Conservation (phyloP, 805 yeast genomes). For the Teunomyces funiuensis region DNA sequence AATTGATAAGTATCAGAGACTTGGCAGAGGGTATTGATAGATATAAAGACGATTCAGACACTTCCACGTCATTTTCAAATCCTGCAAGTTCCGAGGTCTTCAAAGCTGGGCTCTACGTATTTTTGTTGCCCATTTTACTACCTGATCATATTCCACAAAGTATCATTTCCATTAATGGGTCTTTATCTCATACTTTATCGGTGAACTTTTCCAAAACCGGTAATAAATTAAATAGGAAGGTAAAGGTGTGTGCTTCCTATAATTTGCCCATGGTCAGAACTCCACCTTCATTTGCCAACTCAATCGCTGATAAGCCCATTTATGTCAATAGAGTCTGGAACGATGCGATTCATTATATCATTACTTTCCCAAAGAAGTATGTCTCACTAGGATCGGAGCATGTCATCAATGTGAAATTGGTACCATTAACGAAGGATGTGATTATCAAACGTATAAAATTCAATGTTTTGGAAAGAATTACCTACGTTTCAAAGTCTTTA, state of each 20-base stretch:
- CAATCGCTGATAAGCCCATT: slow-evolving; percentile 67
- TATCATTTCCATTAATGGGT: slow-evolving; percentile 50
- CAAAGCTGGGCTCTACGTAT: slow-evolving; percentile 70
- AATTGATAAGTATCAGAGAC: slow-evolving; percentile 13
- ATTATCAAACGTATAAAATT: slow-evolving; percentile 62
- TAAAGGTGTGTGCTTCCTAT: slow-evolving; percentile 30
- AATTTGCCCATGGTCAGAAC: slow-evolving; percentile 51
- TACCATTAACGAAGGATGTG: slow-evolving; percentile 64
- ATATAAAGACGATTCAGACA: background rate
- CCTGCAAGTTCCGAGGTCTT: slow-evolving; percentile 16
- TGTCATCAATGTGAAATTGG: slow-evolving; percentile 62
- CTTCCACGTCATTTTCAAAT: background rate
- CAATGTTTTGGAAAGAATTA: slow-evolving; percentile 64
- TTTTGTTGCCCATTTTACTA: slow-evolving; percentile 60
- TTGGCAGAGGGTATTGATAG: slow-evolving; percentile 10
- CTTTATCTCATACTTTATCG: slow-evolving; percentile 42
- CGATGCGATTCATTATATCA: slow-evolving; percentile 65
- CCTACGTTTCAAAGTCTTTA: slow-evolving; percentile 58
- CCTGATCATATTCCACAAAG: slow-evolving; percentile 67
- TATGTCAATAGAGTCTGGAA: slow-evolving; percentile 77
- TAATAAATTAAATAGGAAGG: slow-evolving; percentile 35
- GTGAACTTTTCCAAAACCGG: slow-evolving; percentile 42
- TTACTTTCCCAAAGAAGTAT: slow-evolving; percentile 69
- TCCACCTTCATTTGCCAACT: slow-evolving; percentile 57
- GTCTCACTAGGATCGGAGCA: slow-evolving; percentile 60